Base-by-base conservation (phyloP, 1,284 basidiomycete species). In the Heliocybe sulcata region DNA sequence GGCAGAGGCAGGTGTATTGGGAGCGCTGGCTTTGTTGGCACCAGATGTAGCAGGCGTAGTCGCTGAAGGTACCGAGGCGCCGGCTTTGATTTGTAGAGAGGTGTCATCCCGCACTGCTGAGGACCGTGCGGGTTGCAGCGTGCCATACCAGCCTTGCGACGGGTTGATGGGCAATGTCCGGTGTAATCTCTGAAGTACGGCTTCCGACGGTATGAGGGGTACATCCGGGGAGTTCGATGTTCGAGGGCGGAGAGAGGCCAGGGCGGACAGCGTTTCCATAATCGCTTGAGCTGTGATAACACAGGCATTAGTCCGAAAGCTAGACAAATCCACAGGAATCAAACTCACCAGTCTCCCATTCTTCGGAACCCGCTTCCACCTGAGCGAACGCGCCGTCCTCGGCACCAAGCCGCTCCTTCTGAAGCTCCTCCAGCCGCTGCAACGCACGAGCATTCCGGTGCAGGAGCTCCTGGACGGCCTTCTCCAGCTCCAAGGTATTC, bases 341-440 rank as follows among this genome's bases (percentile, higher is more conserved):
- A 50, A 27, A 66, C 81, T 62, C 64, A 90, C 89, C 89, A 55
- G 79, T 80, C 59, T 88, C 81, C 84, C 84, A 87, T 66, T 92
- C 89, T 66, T 90, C 88, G 14, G 86, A 86, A 23, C 76, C 82
- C 63, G 82, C 77, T 62, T 82, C 76, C 3, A 82, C 80, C 23
- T 60, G 59, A 55, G 72, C 77, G 27, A 67, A 67, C 35, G 76
- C 73, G 55, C 74, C 75, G n/a, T 72, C 71, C 29, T 73, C 71
- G 23, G 67, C 67, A 12, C 72, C 71, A 20, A 87, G 65, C 23
- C 88, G 77, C 55, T 68, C 63, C 23, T 70, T 72, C 63, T 91
- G 90, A 45, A 92, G 69, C 58, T 82, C 76, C 59, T 83, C 81
- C 14, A 92, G 69, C 52, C 81, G 73, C 53, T 72, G 64, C 47